Evolutionary conservation across 306 rosid species (phyloP), one percentile per base, ranked within the genome.

Genomic region (Ceratonia siliqua): DNA sequence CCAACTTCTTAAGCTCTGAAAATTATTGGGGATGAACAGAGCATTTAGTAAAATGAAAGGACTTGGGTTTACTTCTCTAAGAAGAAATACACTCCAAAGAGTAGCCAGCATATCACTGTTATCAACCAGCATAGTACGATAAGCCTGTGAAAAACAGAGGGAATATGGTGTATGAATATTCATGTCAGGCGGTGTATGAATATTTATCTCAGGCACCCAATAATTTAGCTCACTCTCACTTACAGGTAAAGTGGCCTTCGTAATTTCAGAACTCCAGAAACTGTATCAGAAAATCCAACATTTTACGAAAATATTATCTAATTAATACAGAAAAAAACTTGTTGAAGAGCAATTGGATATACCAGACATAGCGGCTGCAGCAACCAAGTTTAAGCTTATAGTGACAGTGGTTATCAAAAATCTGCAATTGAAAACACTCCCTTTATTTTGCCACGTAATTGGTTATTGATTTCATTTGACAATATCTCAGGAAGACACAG

Each of bases 1-100:
- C 28, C 6, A 36, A 21, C 22, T 56, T 59, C 42, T 18, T 4
- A 17, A 13, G 20, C 6, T 6, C 12, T 14, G 35, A 46, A 12
- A 39, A 14, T 0, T 54, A 1, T 24, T 42, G 36, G 70, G 1
- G 42, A 48, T 62, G 32, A 57, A 73, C 22, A 13, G 0, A 45
- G 62, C 8, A 43, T 15, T 14, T 4, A 62, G 33, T 41, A 22
- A 68, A 58, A 33, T 18, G 53, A 46, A 80, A 78, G 67, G 57
- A 12, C 4, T 43, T 46, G 62, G 52, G 56, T 80, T 79, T 85
- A 92, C 96, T 84, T 82, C 52, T 84, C 79, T 13, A 92, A 70
- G 83, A 79, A 85, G 82, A 86, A 84, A 74, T 86, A 92, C 38
- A 86, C 54, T 62, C 92, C 97, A 61, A 85, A 88, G 70, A 86